phyloP scores from a whole-genome alignment of 768 basidiomycete species.

The Leccinum boreale region DNA sequence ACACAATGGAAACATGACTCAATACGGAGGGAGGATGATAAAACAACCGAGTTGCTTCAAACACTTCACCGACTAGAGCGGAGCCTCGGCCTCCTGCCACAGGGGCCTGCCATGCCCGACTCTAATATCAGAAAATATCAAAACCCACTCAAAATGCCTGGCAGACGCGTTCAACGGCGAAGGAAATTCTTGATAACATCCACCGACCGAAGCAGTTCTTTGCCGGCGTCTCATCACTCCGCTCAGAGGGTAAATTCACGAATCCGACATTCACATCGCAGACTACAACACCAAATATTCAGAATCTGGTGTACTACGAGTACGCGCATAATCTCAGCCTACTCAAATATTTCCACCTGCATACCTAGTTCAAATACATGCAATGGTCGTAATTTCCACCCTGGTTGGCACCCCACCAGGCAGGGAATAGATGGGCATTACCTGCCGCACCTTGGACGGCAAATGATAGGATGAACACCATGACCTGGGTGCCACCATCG shows the following conservation, averaged over 20 bases:
- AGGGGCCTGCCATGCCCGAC: too few species aligned
- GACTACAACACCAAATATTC: background rate
- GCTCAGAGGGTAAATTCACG: background rate
- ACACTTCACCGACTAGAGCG: too few species aligned
- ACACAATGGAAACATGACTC: too few species aligned
- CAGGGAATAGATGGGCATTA: constrained; percentile 45
- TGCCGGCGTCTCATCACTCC: too few species aligned
- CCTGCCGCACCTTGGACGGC: constrained; percentile 52
- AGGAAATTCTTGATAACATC: too few species aligned
- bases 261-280: background rate
- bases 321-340: background rate
- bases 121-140: too few species aligned
- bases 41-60: too few species aligned
- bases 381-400: constrained; percentile 37
- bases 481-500: constrained; percentile 45
- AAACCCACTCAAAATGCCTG: too few species aligned
- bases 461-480: constrained; percentile 53
- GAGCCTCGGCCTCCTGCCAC: too few species aligned
- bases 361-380: constrained; percentile 10
- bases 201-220: background rate
- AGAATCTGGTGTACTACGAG: background rate
- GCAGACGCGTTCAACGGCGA: too few species aligned
- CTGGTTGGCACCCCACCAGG: constrained; percentile 61
- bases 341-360: background rate
- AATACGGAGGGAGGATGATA: too few species aligned